Evolutionary conservation across 495 filamentous ascomycete genomes (phyloP), one percentile per base, ranked within the genome.

Genomic region (Penicillium argentinense): DNA sequence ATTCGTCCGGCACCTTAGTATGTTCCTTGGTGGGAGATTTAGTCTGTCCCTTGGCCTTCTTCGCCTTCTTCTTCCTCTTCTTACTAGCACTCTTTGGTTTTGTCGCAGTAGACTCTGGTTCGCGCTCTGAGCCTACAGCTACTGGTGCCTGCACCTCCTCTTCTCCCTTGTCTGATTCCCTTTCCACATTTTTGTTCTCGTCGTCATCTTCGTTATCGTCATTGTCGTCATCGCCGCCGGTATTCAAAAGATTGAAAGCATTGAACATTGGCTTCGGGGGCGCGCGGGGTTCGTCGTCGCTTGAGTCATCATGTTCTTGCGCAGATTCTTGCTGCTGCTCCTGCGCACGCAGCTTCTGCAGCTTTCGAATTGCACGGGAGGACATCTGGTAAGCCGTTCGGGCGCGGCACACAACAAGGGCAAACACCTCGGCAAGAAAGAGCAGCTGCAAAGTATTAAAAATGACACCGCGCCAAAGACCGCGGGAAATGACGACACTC

Each of bases 341-440:
- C 73, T 87, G 71, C 52, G 79, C 78, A 39, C 71, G 70, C 63
- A 80, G 74, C 54, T 73, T 81, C 52, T 89, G 87, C 30, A 91
- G 71, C 66, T 88, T 90, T 36, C 88, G 80, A 39, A 93, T 64
- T 24, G 89, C 87, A 49, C 89, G 80, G 22, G 83, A 88, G 27
- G 89, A 91, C 89, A 95, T 95, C 37, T 47, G 19, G 19, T 37
- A 50, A 17, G 27, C 37, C 27, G 33, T 45, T 18, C 6, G 7
- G 16, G 39, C 24, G 18, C 26, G 41, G 32, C 22, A 24, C 23
- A 40, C 14, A 17, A 18, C 12, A 19, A 11, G 12, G 39, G 21
- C 16, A 26, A 21, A 5, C 4, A 26, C 4, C 4, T 21, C 16
- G 9, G 16, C 9, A 47, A n/a, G 12, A 16, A 26, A 19, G 18